Percentiles rank a stretch among this genome's conserved stretches.
Conservation (phyloP, 2,329 filamentous ascomycete genomes). For the Colletotrichum cordylinicola region DNA sequence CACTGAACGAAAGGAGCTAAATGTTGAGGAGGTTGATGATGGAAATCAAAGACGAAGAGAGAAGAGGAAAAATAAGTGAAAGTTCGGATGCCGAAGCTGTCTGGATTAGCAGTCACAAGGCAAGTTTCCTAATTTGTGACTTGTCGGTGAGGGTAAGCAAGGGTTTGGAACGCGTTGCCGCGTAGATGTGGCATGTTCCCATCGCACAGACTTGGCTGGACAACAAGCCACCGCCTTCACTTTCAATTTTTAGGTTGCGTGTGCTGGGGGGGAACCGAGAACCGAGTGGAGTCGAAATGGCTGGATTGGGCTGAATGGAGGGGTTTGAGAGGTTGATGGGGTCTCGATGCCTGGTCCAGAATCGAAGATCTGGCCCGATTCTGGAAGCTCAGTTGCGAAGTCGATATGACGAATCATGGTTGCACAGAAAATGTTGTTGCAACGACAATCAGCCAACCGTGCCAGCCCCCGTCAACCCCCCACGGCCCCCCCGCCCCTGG, state of each 20-base stretch:
- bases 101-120: neutral
- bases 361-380: neutral
- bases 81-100: neutral
- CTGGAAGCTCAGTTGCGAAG: neutral
- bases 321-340: slow-evolving; percentile 1
- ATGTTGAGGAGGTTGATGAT: neutral
- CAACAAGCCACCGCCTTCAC: slow-evolving; percentile 14
- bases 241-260: slow-evolving; percentile 11
- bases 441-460: neutral
- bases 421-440: neutral
- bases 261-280: neutral
- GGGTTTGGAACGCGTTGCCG: slow-evolving; percentile 13
- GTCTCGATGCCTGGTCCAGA: neutral
- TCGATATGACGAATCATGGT: neutral
- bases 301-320: slow-evolving; percentile 1
- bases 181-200: slow-evolving; percentile 13
- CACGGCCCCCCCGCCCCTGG: neutral
- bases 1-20: neutral
- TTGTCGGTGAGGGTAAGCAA: slow-evolving; percentile 15
- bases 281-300: neutral
- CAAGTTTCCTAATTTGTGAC: slow-evolving; percentile 9
- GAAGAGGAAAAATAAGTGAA: neutral
- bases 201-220: slow-evolving; percentile 14
- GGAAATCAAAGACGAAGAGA: neutral
- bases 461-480: neutral